A percentile compares a stretch with the other conserved stretches of the same genome.
phyloP scores from a whole-genome alignment of 257 asterid species.

The Solanum tarapatanum region DNA sequence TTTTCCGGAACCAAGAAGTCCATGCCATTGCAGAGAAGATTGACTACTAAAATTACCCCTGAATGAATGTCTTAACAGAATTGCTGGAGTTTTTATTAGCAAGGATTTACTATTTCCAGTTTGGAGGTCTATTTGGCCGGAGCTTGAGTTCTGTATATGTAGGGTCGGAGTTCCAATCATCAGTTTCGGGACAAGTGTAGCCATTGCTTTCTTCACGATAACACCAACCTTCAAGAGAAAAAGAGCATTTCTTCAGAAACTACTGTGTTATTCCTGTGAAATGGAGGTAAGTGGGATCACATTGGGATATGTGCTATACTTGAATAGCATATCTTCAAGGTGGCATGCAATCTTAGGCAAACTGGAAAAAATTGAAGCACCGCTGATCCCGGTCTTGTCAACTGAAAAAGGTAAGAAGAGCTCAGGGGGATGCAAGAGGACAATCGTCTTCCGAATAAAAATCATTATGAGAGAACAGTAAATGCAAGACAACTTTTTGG shows the following conservation, averaged over 20 bases:
- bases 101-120: conserved; percentile 6
- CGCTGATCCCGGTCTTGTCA: neutral
- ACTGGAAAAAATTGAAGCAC: neutral
- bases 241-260: neutral
- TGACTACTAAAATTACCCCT: conserved; percentile 10
- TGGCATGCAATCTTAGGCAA: neutral
- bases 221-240: neutral
- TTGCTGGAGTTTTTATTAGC: conserved; percentile 1
- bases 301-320: neutral
- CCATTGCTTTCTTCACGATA: conserved; percentile 21
- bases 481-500: neutral
- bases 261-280: neutral
- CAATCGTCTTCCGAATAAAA: neutral
- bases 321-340: neutral
- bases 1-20: conserved; percentile 16
- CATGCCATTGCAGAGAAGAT: conserved; percentile 8
- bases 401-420: neutral
- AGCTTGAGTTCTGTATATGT: conserved; percentile 15
- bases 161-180: conserved; percentile 23
- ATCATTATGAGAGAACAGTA: neutral
- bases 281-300: neutral
- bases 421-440: neutral
- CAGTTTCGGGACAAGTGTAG: conserved; percentile 23
- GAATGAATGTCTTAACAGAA: conserved; percentile 11
- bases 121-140: conserved; percentile 19